Evolutionary conservation across 2,329 filamentous ascomycete genomes (phyloP), one percentile per base, ranked within the genome.

Genomic region (Clarireedia hainanense): DNA sequence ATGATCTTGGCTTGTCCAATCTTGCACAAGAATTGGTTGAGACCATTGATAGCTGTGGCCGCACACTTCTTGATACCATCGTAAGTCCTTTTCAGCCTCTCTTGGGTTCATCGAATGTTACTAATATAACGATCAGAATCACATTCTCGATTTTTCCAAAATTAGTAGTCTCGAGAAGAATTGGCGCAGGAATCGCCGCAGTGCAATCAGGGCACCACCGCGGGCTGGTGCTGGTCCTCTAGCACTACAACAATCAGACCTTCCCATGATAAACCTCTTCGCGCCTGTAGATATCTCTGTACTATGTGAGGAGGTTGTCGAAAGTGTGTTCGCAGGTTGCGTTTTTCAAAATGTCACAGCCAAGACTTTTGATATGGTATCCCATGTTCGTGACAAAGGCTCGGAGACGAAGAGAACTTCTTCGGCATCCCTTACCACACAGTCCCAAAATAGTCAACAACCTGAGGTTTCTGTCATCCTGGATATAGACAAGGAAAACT

Each of bases 91-190:
- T 37, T 43, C n/a, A 34, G 30, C 12, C 30, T 34, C 10, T 12
- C 30, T 34, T 12, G 12, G 30, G 10, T 34, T 12, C 12, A 12
- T 34, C 30, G 12, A 12, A 34, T 12, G 30, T 34, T 34, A 4
- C 30, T 34, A 34, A 34, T 34, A 4, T 34, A 34, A 12, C 1
- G 9, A 34, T 4, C 10, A 68, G 65, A 72, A 73, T 56, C 70
- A 73, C 40, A 69, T 72, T n/a, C 66, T 73, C 6, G 71, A 73
- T 54, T 76, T 72, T 61, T 72, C 67, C 49, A 72, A 65, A 64
- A 73, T 66, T 48, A 73, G 61, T 50, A 61, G 66, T 50, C 68
- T 69, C 42, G 67, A 69, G 50, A 65, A 63, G 47, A 67, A 66
- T 50, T 69, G 67, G 67, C 63, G 63, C 9, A 65, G 59, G 34